Evolutionary conservation across 495 filamentous ascomycete genomes (phyloP).

Genomic region (Trichoderma asperelloides): DNA sequence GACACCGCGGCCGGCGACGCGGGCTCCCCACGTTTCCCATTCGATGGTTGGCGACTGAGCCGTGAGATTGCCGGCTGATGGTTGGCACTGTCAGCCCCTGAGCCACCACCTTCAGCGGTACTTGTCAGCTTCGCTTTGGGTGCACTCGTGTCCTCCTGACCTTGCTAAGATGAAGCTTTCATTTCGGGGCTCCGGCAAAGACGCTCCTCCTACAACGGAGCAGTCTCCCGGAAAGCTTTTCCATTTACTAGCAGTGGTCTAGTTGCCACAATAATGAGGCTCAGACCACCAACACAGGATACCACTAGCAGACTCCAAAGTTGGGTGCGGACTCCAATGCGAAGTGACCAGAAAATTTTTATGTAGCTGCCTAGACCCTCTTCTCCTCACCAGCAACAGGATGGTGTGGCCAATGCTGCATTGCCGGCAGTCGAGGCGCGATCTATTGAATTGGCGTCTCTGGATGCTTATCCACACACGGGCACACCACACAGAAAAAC

Average conservation of each 20-base stretch:
- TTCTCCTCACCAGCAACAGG: background rate
- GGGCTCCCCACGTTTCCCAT: slow-evolving; percentile 4
- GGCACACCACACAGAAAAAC: background rate
- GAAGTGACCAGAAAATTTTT: slow-evolving; percentile 1
- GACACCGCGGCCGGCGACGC: background rate
- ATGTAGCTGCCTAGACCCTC: slow-evolving; percentile 8
- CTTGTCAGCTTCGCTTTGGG: background rate
- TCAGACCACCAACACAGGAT: background rate
- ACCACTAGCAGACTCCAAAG: background rate
- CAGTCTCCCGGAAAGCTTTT: background rate
- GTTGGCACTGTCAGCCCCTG: background rate
- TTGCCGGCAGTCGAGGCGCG: slow-evolving; percentile 5
- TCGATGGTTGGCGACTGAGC: background rate
- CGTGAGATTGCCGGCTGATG: background rate
- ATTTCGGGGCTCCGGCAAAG: background rate
- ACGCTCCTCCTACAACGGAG: background rate
- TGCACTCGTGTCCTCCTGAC: background rate
- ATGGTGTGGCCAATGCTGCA: background rate
- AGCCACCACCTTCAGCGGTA: background rate
- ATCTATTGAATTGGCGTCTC: background rate
- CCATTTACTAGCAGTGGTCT: background rate
- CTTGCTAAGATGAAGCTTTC: background rate
- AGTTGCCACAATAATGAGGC: background rate
- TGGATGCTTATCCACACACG: background rate
- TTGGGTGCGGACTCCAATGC: background rate